Evolutionary conservation across 1,284 basidiomycete genomes (phyloP).

Genomic region (Caloboletus inedulis): DNA sequence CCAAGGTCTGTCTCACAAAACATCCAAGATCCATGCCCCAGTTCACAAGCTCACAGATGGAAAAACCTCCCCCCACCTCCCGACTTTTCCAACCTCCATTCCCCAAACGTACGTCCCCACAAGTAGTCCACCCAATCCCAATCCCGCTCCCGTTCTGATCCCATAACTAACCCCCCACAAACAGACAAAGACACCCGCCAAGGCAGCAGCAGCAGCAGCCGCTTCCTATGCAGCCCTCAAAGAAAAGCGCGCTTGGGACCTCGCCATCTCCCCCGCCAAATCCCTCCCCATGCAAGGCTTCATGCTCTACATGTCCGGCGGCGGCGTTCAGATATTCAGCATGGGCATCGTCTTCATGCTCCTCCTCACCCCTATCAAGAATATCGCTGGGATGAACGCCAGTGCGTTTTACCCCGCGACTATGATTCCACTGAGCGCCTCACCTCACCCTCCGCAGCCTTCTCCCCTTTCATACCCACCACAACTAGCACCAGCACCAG

Average conservation of each 20-base stretch:
- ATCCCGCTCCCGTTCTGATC: not conserved
- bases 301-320: slow-evolving; percentile 96
- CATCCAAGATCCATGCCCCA: no score
- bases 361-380: slow-evolving; percentile 77
- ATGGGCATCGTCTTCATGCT: slow-evolving; percentile 93
- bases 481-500: slow-evolving; percentile 36
- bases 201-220: slow-evolving; percentile 36
- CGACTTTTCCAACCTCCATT: slow-evolving; percentile 47
- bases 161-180: not conserved
- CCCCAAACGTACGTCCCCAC: slow-evolving; percentile 23
- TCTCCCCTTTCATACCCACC: slow-evolving; percentile 62
- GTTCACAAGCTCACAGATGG: slow-evolving; percentile 44
- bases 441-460: slow-evolving; percentile 41
- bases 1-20: slow-evolving; percentile 15
- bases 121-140: no score
- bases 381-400: slow-evolving; percentile 69
- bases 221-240: slow-evolving; percentile 66
- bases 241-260: slow-evolving; percentile 82
- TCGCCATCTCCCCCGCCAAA: slow-evolving; percentile 82
- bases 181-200: slow-evolving; percentile 43
- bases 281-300: slow-evolving; percentile 91
- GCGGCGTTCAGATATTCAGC: slow-evolving; percentile 90
- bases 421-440: not conserved
- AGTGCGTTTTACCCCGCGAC: slow-evolving; percentile 47
- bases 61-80: slow-evolving; percentile 59